Base-by-base conservation (phyloP, 306 rosid genomes). In the Comarum palustre region DNA sequence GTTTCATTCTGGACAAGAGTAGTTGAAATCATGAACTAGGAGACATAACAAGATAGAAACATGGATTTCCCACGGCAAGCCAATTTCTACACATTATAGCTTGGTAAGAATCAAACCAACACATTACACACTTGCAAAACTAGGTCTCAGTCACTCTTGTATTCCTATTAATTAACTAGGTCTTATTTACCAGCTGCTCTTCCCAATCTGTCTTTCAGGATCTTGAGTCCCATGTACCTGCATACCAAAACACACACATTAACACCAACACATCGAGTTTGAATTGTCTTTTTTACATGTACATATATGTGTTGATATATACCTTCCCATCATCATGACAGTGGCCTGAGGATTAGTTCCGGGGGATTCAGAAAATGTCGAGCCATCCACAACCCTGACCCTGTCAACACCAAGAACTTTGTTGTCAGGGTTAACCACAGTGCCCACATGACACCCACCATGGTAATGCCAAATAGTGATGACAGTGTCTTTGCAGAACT, bases 281-380 rank as follows among this genome's bases (percentile, higher is more conserved):
- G 12, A 14, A 39, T 24, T n/a, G 46, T 60, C 45, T 65, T 48
- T 25, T 61, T 61, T 7, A 61, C 7, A 8, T 52, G 62, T 32
- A 27, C 31, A 66, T 19, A 48, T 5, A 14, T 27, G 51, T 31
- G 32, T 39, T 39, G 39, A 41, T 25, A 12, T n/a, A 41, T 77
- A 91, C 98, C 97, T 94, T 43, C 98, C 98, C 97, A 94, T 91
- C 98, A 94, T 91, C 96, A 94, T 60, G 59, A 94, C 92, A 43
- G 97, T 91, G 75, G 82, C 97, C 73, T 91, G 98, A 82, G 98
- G 98, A 80, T 94, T 94, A 61, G 97, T 89, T 75, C 98, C 98
- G 0, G 98, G 98, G 43, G 98, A 91, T 69, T 85, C 91, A 4
- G 69, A 57, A 74, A 82, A 94, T 1, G 92, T 88, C 5, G 98